These are phyloP conservation scores for Eucalyptus caleyi DNA, from an alignment of 345 rosid species.

Conservation along the genomic window DNA sequence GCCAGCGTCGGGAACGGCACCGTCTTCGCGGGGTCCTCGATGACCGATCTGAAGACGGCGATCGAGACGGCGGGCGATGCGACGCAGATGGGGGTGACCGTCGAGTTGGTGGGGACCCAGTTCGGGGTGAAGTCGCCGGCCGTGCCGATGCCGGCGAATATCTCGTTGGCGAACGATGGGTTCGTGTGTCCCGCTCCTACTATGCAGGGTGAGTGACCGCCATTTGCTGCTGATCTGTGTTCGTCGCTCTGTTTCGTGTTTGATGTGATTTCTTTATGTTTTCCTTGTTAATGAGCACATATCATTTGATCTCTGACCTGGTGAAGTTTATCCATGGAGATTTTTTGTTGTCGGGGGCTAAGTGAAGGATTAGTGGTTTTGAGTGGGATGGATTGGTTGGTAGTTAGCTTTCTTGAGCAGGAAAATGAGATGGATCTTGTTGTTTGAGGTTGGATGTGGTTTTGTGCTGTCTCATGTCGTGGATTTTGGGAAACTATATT, in stretches of 20 bases:
- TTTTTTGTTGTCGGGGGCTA: neutral
- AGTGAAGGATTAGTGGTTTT: neutral
- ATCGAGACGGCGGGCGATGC: conserved; percentile 88
- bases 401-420: neutral
- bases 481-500: neutral
- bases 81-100: conserved; percentile 65
- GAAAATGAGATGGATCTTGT: neutral
- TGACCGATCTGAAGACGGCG: conserved; percentile 73
- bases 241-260: neutral
- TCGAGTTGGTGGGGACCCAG: conserved; percentile 79
- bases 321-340: neutral
- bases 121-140: conserved; percentile 59
- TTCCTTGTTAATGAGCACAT: neutral
- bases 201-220: conserved; percentile 25
- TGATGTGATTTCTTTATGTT: neutral
- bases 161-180: conserved; percentile 74
- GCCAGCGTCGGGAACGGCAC: conserved; percentile 76
- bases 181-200: conserved; percentile 42
- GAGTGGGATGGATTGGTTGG: neutral
- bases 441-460: neutral
- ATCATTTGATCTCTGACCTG: neutral
- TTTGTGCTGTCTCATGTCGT: neutral
- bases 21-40: conserved; percentile 60
- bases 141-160: conserved; percentile 60
- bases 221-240: neutral